Evolutionary conservation across 306 rosid species (phyloP), one percentile per base, ranked within the genome.

Genomic region (Quercus berberidifolia): DNA sequence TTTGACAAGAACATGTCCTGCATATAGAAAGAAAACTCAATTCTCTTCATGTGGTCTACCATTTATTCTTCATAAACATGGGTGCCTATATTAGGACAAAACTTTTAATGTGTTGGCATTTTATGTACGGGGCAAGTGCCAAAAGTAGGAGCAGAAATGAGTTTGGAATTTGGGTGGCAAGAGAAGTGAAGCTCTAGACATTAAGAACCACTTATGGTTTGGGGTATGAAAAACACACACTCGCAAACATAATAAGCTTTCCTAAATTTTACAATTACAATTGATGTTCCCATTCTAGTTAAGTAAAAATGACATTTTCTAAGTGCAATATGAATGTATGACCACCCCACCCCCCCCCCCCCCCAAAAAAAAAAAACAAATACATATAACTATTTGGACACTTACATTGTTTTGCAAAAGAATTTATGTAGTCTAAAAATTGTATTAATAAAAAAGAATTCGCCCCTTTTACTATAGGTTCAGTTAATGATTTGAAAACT

Each of bases 1-100:
- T 78, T 75, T 46, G 92, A 88, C 87, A 94, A 85, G 86, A 94
- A 94, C 74, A 43, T 21, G 55, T 89, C 97, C 96, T 94, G 88
- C 81, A 78, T 19, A 35, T 15, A 78, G 57, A 71, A 38, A 71
- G 54, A 70, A 75, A 65, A 52, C 15, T 33, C 13, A 73, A 52
- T 35, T 69, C 72, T 69, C 43, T 69, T 64, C 18, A n/a, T 25
- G 8, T 52, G 19, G 52, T 46, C 5, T 38, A 25, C 38, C 18
- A 73, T 23, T 51, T 67, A 18, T 10, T 67, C 49, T 19, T 31
- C 51, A 68, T 19, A 46, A 49, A 49, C 54, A 49, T 10, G 17
- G 54, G 54, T 49, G 17, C 54, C 54, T 10, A 49, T 12, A 49
- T 49, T 49, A 49, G 54, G 54, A 49, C 54, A 49, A 49, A 49